These are phyloP conservation scores for Hippophae gyantsensis DNA, from an alignment of 306 rosid species.

Conservation along the genomic window DNA sequence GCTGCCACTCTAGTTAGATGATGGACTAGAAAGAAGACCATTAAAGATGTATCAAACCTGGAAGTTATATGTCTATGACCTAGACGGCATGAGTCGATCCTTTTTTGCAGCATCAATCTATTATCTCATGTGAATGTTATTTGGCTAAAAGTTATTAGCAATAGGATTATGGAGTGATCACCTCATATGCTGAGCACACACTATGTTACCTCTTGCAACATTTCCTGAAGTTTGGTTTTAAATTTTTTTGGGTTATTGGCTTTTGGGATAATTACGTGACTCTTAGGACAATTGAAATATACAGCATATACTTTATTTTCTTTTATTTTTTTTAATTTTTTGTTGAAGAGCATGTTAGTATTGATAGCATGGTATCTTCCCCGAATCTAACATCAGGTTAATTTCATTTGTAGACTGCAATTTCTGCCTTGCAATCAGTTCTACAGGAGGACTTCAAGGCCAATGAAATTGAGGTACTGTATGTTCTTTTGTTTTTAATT, in stretches of 20 bases:
- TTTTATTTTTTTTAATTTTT: neutral
- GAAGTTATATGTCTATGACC: neutral
- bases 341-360: neutral
- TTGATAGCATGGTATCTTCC: neutral
- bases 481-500: neutral
- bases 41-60: no score
- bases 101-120: neutral
- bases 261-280: no score
- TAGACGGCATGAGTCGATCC: neutral
- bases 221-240: no score
- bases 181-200: no score
- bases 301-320: no score
- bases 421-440: constrained; percentile 95
- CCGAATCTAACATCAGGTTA: neutral
- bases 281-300: no score
- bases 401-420: constrained; percentile 59
- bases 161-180: no score
- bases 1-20: neutral
- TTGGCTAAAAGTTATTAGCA: no score
- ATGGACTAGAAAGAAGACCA: neutral
- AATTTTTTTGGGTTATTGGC: no score
- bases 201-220: no score
- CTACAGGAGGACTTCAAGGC: constrained; percentile 99
- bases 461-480: constrained; percentile 88
- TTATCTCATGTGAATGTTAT: neutral